A percentile compares a stretch with the other conserved stretches of the same genome.
phyloP scores from a whole-genome alignment of 1,139 yeast species.

The Geotrichum citri-aurantii region DNA sequence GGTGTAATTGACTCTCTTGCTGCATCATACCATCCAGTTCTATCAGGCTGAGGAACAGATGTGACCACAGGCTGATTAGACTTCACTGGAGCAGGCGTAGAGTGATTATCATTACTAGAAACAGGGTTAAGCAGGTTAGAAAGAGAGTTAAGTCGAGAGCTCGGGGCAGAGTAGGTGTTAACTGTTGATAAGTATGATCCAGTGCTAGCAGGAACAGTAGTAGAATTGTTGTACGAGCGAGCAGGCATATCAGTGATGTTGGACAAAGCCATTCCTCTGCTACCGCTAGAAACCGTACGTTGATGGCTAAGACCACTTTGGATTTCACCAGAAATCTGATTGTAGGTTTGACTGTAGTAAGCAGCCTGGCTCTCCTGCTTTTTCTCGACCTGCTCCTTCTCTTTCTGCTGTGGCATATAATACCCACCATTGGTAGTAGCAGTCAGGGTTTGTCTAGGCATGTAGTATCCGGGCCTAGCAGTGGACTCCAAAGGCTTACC shows the following conservation, averaged over 20 bases:
- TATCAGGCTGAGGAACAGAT: not conserved
- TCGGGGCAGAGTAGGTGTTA: not conserved
- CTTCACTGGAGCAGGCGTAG: not conserved
- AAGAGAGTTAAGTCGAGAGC: slow-evolving; percentile 8
- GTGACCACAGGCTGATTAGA: not conserved
- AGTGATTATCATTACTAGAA: not conserved
- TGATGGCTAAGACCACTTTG: slow-evolving; percentile 3
- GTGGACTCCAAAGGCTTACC: slow-evolving; percentile 4
- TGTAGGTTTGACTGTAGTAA: not conserved
- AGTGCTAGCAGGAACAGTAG: not conserved
- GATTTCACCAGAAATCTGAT: not conserved
- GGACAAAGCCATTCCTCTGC: slow-evolving; percentile 4
- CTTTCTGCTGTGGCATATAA: slow-evolving; percentile 2
- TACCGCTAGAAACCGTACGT: not conserved
- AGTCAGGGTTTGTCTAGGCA: slow-evolving; percentile 15
- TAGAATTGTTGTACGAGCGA: not conserved
- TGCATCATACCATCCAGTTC: slow-evolving; percentile 5
- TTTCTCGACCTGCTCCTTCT: not conserved
- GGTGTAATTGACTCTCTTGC: not conserved
- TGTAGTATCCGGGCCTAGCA: slow-evolving; percentile 5
- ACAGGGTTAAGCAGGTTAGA: slow-evolving; percentile 15
- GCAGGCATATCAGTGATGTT: slow-evolving; percentile 13
- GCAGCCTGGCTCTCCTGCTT: not conserved
- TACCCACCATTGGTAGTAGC: not conserved
- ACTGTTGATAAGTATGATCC: not conserved